phyloP scores from a whole-genome alignment of 169 alveolate genomes.

The Cryptosporidium felis region DNA sequence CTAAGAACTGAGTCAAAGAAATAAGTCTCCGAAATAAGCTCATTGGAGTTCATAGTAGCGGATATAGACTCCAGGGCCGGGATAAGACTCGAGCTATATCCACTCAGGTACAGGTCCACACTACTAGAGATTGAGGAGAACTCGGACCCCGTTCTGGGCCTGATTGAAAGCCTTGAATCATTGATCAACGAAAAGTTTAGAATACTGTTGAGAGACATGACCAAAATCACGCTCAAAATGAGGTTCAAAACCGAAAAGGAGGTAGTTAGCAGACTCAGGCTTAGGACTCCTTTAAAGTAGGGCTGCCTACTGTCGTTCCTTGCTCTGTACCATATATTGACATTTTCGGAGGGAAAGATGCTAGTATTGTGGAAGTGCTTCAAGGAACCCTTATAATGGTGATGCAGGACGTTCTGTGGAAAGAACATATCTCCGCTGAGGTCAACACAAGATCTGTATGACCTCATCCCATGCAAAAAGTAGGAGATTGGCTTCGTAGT shows the following conservation, averaged over 20 bases:
- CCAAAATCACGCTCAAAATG: neutral
- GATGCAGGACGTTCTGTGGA: too few species aligned
- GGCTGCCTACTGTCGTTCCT: conserved; percentile 9
- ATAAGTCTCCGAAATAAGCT: neutral
- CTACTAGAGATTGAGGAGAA: neutral
- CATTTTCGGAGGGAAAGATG: neutral
- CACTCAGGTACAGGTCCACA: neutral
- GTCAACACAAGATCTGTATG: too few species aligned
- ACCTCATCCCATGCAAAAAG: too few species aligned
- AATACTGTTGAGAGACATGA: neutral
- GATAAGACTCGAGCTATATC: conserved; percentile 10
- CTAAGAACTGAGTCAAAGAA: neutral
- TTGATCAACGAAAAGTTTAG: neutral
- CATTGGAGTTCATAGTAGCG: neutral
- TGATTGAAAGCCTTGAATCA: conserved; percentile 1
- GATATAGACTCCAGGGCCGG: neutral
- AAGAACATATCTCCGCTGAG: too few species aligned
- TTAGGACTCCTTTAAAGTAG: conserved; percentile 16
- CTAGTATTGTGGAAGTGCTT: neutral
- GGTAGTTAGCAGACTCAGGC: neutral
- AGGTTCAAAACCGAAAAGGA: neutral
- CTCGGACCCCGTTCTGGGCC: neutral
- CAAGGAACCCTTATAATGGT: too few species aligned
- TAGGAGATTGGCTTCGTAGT: too few species aligned
- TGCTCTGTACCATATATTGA: conserved; percentile 28